A percentile compares a stretch with the other conserved stretches of the same genome.
Conservation (phyloP, 192 early-diverging fungal species). For the Dispira parvispora region DNA sequence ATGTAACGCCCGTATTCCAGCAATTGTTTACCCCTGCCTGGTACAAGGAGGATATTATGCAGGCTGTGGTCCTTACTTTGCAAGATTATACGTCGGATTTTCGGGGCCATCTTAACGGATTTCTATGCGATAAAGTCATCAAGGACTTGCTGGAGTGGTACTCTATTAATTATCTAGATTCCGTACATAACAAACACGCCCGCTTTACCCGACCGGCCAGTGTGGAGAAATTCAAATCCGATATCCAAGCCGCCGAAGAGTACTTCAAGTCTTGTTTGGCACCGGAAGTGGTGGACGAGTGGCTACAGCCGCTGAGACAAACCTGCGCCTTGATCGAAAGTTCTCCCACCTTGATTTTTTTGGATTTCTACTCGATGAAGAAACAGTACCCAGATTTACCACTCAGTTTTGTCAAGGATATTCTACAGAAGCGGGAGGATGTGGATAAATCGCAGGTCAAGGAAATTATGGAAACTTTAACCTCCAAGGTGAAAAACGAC, state of each 20-base stretch:
- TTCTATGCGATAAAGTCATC: slow-evolving; percentile 73
- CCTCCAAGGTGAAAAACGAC: slow-evolving; percentile 36
- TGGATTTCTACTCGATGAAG: slow-evolving; percentile 84
- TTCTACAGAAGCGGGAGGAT: slow-evolving; percentile 78
- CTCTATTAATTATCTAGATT: slow-evolving; percentile 70
- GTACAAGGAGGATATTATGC: slow-evolving; percentile 83
- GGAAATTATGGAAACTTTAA: slow-evolving; percentile 72
- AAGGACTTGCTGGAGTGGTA: slow-evolving; percentile 77
- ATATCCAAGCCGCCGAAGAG: slow-evolving; percentile 50
- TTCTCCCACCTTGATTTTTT: slow-evolving; percentile 63
- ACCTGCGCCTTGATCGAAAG: slow-evolving; percentile 65
- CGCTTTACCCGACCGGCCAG: slow-evolving; percentile 53
- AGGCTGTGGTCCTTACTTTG: slow-evolving; percentile 77
- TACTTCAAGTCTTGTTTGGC: slow-evolving; percentile 69
- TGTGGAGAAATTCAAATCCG: slow-evolving; percentile 52
- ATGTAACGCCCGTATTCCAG: slow-evolving; percentile 55
- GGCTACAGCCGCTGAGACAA: slow-evolving; percentile 71
- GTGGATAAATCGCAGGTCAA: slow-evolving; percentile 68
- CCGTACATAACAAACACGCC: slow-evolving; percentile 57
- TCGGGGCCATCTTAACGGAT: slow-evolving; percentile 67
- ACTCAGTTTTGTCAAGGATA: slow-evolving; percentile 79
- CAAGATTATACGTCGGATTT: slow-evolving; percentile 90
- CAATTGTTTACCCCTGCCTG: slow-evolving; percentile 68
- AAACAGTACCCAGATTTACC: slow-evolving; percentile 86
- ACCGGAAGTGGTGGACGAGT: slow-evolving; percentile 46